Evolutionary conservation across 2,329 filamentous ascomycete genomes (phyloP).

Genomic region (Zelopaecilomyces penicillatus): DNA sequence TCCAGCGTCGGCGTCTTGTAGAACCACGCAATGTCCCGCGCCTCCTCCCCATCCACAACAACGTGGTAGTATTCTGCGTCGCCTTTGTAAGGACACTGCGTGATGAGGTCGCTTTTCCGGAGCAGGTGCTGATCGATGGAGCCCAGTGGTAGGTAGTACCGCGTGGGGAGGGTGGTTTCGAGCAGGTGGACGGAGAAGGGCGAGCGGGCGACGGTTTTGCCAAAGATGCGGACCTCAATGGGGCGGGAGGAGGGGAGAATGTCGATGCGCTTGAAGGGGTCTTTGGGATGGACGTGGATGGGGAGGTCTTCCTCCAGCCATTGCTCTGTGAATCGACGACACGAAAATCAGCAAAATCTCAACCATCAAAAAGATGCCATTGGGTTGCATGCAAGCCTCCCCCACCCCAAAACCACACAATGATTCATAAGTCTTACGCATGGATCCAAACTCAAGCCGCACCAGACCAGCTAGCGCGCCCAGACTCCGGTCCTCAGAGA

Average conservation of each 20-base stretch:
- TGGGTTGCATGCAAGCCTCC: no score
- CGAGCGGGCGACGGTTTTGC: slow-evolving; percentile 38
- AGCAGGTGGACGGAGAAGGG: slow-evolving; percentile 43
- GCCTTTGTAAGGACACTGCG: slow-evolving; percentile 60
- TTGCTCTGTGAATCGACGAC: slow-evolving; percentile 19
- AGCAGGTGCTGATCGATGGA: slow-evolving; percentile 38
- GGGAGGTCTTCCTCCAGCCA: slow-evolving; percentile 49
- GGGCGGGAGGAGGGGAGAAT: slow-evolving; percentile 46
- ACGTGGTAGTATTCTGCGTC: slow-evolving; percentile 54
- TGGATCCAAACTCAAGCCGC: slow-evolving; percentile 26
- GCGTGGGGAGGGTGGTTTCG: slow-evolving; percentile 50
- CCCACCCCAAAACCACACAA: background rate
- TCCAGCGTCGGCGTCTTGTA: slow-evolving; percentile 51
- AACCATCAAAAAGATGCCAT: no score
- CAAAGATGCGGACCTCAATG: slow-evolving; percentile 41
- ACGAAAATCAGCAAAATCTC: no score
- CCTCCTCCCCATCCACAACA: slow-evolving; percentile 33
- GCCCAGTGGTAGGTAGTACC: slow-evolving; percentile 51
- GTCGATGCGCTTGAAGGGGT: slow-evolving; percentile 58
- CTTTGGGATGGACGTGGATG: slow-evolving; percentile 56
- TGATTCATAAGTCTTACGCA: slow-evolving; percentile 17
- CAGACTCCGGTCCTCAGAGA: slow-evolving; percentile 28
- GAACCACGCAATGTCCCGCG: slow-evolving; percentile 52
- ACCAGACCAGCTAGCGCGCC: slow-evolving; percentile 24
- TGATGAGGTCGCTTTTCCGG: slow-evolving; percentile 41